Evolutionary conservation across 768 basidiomycete species (phyloP), one percentile per base, ranked within the genome.

Genomic region (Tephrocybe sp.): DNA sequence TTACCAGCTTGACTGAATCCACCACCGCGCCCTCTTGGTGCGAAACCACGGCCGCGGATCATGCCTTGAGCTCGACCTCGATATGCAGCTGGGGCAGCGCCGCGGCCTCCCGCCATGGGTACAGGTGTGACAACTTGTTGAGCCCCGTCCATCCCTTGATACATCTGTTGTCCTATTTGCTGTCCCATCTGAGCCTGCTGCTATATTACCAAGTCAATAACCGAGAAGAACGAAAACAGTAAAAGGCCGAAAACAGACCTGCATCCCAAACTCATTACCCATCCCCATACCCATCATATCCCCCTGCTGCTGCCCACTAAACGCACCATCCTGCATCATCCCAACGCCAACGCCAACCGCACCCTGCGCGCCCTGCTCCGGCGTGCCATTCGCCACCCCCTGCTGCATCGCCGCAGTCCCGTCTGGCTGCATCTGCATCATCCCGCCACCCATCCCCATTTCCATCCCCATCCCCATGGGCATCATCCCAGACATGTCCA

Each of bases 401-500:
- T 68, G 65, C 46, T 65, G 64, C 46, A 61, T 70, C 60, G 69
- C 69, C 14, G 32, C 51, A n/a, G 32, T 47, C 17, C 64, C 67
- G 47, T 68, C 73, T 26, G 73, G 69, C 35, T 68, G 64, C 68
- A 77, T 76, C 49, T 78, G 80, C 79, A 83, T 82, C 78, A 82
- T 80, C 12, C 73, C 68, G 44, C 72, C 75, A 20, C 72, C 75
- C 79, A 84, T 79, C 23, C 76, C 73, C 80, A 88, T 81, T 59
- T 85, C 83, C 78, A 83, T 80, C 31, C 74, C 79, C 71, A 81
- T 78, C 34, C 71, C 74, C 78, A 84, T 84, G 49, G 75, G 74
- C 66, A 82, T 81, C 73, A 84, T 81, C 51, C 78, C 76, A 47
- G 73, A 72, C 80, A 92, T 91, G 60, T 83, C 85, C 88, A 90